These are phyloP conservation scores for Silene noctiflora DNA, from an alignment of 179 eudicot species.

Conservation along the genomic window DNA sequence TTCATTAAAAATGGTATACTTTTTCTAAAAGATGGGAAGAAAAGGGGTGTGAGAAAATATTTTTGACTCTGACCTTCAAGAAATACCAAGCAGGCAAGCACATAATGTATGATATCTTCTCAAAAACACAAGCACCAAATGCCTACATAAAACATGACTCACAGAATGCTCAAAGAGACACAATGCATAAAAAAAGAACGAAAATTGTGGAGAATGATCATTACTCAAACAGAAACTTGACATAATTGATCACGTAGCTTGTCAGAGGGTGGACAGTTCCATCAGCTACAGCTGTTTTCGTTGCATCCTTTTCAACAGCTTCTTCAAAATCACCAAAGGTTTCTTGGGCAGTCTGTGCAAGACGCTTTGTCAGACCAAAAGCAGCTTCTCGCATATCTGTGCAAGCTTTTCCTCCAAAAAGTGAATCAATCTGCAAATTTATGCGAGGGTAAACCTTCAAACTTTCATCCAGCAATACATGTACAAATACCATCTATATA, in stretches of 20 bases:
- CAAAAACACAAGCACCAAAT: constrained; percentile 1
- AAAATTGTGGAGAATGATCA: constrained; percentile 26
- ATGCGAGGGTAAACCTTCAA: not conserved
- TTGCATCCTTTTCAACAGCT: constrained; percentile 94
- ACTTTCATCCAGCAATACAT: not conserved
- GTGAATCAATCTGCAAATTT: constrained; percentile 61
- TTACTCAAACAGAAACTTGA: constrained; percentile 93
- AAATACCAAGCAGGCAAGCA: not conserved
- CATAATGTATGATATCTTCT: constrained; percentile 2
- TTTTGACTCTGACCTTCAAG: not conserved
- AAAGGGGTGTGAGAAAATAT: not conserved
- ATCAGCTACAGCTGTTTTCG: constrained; percentile 83
- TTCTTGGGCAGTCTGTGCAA: constrained; percentile 91
- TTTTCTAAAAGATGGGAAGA: not conserved
- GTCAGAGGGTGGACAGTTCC: constrained; percentile 98
- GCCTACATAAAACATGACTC: constrained; percentile 4
- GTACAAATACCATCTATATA: not conserved
- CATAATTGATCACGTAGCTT: constrained; percentile 96
- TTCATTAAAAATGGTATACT: too few species aligned
- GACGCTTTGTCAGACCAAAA: constrained; percentile 81
- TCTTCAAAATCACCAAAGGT: constrained; percentile 97
- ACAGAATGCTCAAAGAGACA: not conserved
- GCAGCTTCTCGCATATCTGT: constrained; percentile 80
- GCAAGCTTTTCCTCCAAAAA: constrained; percentile 83
- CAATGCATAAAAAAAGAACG: constrained; percentile 6